Evolutionary conservation across 2,329 filamentous ascomycete species (phyloP), one percentile per base, ranked within the genome.

Genomic region (Colletotrichum echinochloae): DNA sequence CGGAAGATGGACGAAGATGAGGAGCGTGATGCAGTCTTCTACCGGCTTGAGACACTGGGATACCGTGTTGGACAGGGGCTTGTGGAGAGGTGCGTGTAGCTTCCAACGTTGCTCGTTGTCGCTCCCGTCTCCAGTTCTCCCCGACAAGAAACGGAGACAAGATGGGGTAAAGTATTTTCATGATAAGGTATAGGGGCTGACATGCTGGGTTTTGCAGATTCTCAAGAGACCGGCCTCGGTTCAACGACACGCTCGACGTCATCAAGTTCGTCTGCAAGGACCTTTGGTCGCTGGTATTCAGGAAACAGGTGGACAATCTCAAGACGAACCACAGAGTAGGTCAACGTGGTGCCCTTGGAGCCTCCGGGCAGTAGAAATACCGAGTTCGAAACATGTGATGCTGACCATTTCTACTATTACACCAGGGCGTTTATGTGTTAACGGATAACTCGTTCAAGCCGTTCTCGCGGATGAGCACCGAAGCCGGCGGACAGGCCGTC

Each of bases 221-320:
- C 84, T 94, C 92, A 12, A 87, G 89, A 78, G 93, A 97, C 79
- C 88, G 94, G 61, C 94, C 95, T 49, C 92, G 94, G 59, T 97
- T 98, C 79, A 93, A 92, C 72, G 94, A 97, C 76, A 95, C 95
- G 5, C 89, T 99, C 51, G 96, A 98, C 78, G 92, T 95, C 60
- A 99, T 99, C 80, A 99, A 99, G 81, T 98, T 99, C 78, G 86
- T 99, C 60, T 99, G 96, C 88, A 99, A 99, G 84, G 96, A 99
- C 80, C 87, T 99, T 54, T 99, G 96, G 96, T 94, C 90, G 41
- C 86, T 98, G 26, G 89, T 98, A 20, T 99, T 98, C 81, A 89
- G 93, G 79, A 99, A 99, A 83, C 97, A 98, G 81, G 94, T 99
- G 78, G 96, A 99, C 82, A 99, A 99, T 79, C 87, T 99, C 56